phyloP scores from a whole-genome alignment of 1,284 basidiomycete genomes.

The Cutaneotrichosporon sp. region DNA sequence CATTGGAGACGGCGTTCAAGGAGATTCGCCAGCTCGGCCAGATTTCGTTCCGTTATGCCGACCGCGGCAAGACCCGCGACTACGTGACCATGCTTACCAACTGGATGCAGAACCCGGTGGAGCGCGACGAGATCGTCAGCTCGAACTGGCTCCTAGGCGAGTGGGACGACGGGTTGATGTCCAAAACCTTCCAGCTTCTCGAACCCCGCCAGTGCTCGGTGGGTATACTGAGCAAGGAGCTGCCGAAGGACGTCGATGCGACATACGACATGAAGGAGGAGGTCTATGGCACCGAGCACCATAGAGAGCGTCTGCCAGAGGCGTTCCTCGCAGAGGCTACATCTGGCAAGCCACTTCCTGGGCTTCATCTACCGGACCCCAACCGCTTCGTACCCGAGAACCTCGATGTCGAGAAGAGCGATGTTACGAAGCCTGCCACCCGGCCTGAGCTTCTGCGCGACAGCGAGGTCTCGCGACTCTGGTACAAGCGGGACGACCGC shows the following conservation, averaged over 20 bases:
- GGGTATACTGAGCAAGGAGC: conserved; percentile 50
- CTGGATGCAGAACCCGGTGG: conserved; percentile 62
- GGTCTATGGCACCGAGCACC: conserved; percentile 77
- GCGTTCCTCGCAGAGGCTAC: conserved; percentile 62
- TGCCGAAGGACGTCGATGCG: conserved; percentile 57
- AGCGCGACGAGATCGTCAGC: conserved; percentile 71
- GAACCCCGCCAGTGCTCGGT: conserved; percentile 56
- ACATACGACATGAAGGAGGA: conserved; percentile 70
- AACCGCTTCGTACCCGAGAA: conserved; percentile 90
- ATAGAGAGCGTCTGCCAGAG: conserved; percentile 62
- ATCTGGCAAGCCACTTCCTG: conserved; percentile 58
- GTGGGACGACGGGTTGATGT: conserved; percentile 65
- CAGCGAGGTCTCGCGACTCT: conserved; percentile 66
- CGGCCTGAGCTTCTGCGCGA: conserved; percentile 71
- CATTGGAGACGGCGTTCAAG: conserved; percentile 69
- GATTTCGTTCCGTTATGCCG: conserved; percentile 81
- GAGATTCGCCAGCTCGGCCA: conserved; percentile 72
- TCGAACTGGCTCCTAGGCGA: conserved; percentile 70
- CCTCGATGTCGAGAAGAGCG: conserved; percentile 70
- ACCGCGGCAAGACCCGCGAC: conserved; percentile 71
- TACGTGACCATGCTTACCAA: conserved; percentile 77
- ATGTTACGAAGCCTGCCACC: conserved; percentile 62
- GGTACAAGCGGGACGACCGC: conserved; percentile 94
- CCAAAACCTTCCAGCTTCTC: conserved; percentile 59
- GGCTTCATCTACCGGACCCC: conserved; percentile 71